Evolutionary conservation across 2,329 filamentous ascomycete species (phyloP).

Genomic region (Pseudopyricularia cyperi): DNA sequence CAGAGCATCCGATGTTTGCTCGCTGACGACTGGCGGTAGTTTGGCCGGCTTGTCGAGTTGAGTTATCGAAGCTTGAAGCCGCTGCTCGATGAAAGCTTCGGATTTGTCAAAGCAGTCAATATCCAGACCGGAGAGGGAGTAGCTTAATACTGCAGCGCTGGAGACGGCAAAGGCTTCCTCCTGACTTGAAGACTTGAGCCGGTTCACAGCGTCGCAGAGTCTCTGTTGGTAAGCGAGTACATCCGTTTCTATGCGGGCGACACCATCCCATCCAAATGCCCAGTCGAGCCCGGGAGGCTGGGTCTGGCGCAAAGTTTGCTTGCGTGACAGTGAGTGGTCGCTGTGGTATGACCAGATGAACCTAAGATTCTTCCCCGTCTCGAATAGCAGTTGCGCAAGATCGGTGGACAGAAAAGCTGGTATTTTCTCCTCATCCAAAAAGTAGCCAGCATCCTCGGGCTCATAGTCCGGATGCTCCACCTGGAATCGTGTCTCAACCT

Average conservation of each 20-base stretch:
- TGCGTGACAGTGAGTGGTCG: slow-evolving; percentile 51
- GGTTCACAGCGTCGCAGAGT: slow-evolving; percentile 19
- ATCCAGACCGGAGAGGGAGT: slow-evolving; percentile 7
- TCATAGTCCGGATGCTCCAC: slow-evolving; percentile 47
- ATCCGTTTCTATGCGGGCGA: slow-evolving; percentile 48
- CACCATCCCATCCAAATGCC: slow-evolving; percentile 60
- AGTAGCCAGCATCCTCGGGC: slow-evolving; percentile 43
- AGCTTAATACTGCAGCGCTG: background rate
- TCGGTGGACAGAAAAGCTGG: slow-evolving; percentile 61
- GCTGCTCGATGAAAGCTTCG: slow-evolving; percentile 30
- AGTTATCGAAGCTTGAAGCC: slow-evolving; percentile 36
- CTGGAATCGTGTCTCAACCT: slow-evolving; percentile 38
- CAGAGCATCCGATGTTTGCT: background rate
- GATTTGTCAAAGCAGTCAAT: slow-evolving; percentile 36
- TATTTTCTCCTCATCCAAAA: slow-evolving; percentile 51
- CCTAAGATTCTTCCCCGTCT: slow-evolving; percentile 64
- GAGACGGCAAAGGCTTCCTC: background rate
- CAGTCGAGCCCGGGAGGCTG: slow-evolving; percentile 49
- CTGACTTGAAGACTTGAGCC: slow-evolving; percentile 3
- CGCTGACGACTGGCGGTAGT: background rate
- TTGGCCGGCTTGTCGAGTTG: slow-evolving; percentile 24
- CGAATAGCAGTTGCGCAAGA: slow-evolving; percentile 60
- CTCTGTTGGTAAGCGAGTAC: slow-evolving; percentile 39
- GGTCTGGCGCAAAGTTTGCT: slow-evolving; percentile 29
- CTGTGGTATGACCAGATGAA: slow-evolving; percentile 60